Conservation (phyloP, 2,329 filamentous ascomycete species). For the Dryadomyces sulphureus region DNA sequence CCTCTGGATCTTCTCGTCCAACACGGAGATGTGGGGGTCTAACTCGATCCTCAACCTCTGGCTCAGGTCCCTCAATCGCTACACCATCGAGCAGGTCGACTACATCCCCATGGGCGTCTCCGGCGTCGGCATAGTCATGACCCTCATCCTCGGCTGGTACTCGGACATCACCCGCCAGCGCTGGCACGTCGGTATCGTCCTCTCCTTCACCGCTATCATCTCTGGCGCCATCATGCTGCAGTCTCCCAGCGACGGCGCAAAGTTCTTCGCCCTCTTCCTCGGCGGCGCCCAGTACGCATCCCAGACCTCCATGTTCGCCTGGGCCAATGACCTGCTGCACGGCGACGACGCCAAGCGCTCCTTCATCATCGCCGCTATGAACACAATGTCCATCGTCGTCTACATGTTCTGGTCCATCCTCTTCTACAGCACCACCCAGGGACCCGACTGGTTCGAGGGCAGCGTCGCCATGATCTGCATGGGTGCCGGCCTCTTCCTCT, state of each 20-base stretch:
- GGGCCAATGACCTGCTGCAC: constrained; percentile 5
- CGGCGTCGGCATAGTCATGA: constrained; percentile 21
- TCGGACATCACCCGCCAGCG: constrained; percentile 25
- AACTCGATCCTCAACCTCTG: constrained; percentile 4
- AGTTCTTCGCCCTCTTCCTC: constrained; percentile 6
- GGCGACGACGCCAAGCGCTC: constrained; percentile 2
- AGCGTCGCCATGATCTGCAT: constrained; percentile 5
- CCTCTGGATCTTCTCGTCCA: constrained; percentile 1
- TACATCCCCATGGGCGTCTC: constrained; percentile 23
- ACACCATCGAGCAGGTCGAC: constrained; percentile 30
- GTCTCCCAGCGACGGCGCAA: constrained; percentile 1
- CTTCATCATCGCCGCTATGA: constrained; percentile 4
- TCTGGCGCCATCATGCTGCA: constrained; percentile 4
- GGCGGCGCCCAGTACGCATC: constrained; percentile 1
- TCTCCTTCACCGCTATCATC: constrained; percentile 5
- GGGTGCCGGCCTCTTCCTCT: background rate
- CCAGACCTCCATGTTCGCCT: constrained; percentile 2
- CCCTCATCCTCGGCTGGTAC: constrained; percentile 34
- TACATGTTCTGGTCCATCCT: constrained; percentile 8
- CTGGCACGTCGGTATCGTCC: constrained; percentile 23
- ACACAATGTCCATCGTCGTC: background rate
- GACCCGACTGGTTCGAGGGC: constrained; percentile 4
- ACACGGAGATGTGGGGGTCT: constrained; percentile 4
- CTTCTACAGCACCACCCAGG: constrained; percentile 7
- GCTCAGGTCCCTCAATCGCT: constrained; percentile 17